A percentile compares a stretch with the other conserved stretches of the same genome.
Evolutionary conservation across 2,329 filamentous ascomycete genomes (phyloP).

Genomic region (Ceratocystis huliohia): DNA sequence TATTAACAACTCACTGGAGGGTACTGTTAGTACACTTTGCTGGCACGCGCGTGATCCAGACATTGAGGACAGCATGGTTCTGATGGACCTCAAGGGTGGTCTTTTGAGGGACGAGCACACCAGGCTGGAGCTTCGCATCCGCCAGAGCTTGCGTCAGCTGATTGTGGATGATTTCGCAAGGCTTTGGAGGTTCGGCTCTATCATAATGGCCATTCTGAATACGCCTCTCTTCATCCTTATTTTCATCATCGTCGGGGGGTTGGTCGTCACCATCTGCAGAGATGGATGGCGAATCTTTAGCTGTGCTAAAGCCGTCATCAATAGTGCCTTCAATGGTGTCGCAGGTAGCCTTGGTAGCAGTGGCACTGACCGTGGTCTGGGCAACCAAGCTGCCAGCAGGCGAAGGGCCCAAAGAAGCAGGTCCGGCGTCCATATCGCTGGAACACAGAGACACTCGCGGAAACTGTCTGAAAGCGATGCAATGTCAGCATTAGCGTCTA

Average conservation of each 20-base stretch:
- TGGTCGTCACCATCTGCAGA: conserved; percentile 16
- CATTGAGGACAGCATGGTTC: conserved; percentile 45
- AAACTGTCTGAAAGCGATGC: not conserved
- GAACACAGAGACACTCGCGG: conserved; percentile 11
- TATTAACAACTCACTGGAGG: conserved; percentile 17
- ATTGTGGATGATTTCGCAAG: conserved; percentile 26
- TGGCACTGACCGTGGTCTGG: not conserved
- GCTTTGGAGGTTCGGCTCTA: conserved; percentile 20
- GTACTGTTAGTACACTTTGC: conserved; percentile 51
- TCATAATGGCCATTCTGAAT: conserved; percentile 20
- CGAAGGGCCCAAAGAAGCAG: conserved; percentile 2
- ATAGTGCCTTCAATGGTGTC: not conserved
- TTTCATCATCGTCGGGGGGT: conserved; percentile 17
- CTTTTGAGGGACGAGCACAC: conserved; percentile 49
- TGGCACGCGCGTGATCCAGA: conserved; percentile 60
- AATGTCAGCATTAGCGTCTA: conserved; percentile 12
- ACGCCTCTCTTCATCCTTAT: conserved; percentile 18
- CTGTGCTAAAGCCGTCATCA: conserved; percentile 12
- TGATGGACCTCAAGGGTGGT: conserved; percentile 51
- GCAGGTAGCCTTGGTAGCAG: not conserved
- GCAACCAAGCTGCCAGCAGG: not conserved
- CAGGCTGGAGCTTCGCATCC: conserved; percentile 30
- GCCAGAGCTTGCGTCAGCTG: conserved; percentile 30
- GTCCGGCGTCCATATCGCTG: conserved; percentile 16
- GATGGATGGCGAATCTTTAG: conserved; percentile 1